Evolutionary conservation across 2,329 filamentous ascomycete genomes (phyloP).

Genomic region (Penicillium sumatraense): DNA sequence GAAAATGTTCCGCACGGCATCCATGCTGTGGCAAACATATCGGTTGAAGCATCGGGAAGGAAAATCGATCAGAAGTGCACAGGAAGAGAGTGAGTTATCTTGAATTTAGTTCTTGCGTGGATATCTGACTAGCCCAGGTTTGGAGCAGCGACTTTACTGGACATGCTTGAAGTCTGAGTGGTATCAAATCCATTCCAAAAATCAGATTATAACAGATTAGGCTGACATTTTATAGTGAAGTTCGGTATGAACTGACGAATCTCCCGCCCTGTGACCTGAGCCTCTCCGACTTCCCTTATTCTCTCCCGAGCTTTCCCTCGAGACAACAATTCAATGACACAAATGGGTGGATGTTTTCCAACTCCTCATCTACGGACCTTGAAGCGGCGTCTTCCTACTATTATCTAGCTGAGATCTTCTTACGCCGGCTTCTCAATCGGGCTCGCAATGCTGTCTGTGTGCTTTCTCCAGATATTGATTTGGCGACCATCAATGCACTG

Average conservation of each 20-base stretch:
- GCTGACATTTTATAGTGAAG: constrained; percentile 20
- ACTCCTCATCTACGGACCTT: constrained; percentile 17
- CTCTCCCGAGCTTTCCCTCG: constrained; percentile 26
- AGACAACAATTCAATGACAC: constrained; percentile 18
- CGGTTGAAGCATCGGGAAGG: constrained; percentile 28
- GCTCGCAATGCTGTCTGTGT: constrained; percentile 26
- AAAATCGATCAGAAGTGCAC: constrained; percentile 21
- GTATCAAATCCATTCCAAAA: constrained; percentile 14
- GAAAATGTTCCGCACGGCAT: constrained; percentile 33
- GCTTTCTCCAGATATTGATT: constrained; percentile 22
- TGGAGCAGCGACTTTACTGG: constrained; percentile 32
- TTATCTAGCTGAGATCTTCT: constrained; percentile 31
- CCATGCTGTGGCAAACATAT: constrained; percentile 32
- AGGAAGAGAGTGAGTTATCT: constrained; percentile 28
- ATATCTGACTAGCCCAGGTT: constrained; percentile 17
- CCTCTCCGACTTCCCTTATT: constrained; percentile 30
- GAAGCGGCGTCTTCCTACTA: constrained; percentile 30
- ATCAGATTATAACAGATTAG: not conserved
- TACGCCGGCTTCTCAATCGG: constrained; percentile 39
- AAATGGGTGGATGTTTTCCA: constrained; percentile 15
- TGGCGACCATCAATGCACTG: constrained; percentile 18
- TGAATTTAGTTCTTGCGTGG: not conserved
- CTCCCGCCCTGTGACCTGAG: constrained; percentile 30
- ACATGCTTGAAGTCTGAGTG: constrained; percentile 33
- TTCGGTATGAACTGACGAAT: constrained; percentile 30